These are phyloP conservation scores for Sclerotinia spermophila DNA, from an alignment of 2,329 filamentous ascomycete genomes.

Conservation along the genomic window DNA sequence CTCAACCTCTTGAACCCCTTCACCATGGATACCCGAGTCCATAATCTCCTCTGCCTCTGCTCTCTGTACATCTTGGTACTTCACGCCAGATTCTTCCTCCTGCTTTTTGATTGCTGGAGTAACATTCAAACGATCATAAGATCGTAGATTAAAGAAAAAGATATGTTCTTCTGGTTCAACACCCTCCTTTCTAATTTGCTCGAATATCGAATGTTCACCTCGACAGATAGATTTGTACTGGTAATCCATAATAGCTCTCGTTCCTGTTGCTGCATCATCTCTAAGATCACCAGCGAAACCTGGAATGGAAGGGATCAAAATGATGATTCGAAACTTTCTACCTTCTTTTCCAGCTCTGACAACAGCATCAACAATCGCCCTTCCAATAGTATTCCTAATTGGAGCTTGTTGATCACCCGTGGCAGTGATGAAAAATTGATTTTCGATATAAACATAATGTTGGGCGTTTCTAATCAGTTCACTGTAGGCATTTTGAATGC, in stretches of 20 bases:
- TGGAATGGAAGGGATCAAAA: conserved; percentile 85
- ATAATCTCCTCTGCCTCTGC: conserved; percentile 89
- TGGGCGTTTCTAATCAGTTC: conserved; percentile 83
- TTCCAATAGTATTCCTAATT: conserved; percentile 82
- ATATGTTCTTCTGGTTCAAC: conserved; percentile 77
- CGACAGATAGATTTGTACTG: conserved; percentile 95
- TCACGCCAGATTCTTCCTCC: conserved; percentile 77
- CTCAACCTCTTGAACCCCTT: conserved; percentile 41
- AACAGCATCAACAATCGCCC: conserved; percentile 86
- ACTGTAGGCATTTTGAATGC: conserved; percentile 81
- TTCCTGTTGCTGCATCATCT: conserved; percentile 78
- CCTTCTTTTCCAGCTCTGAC: conserved; percentile 75
- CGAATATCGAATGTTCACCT: conserved; percentile 87
- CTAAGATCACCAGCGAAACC: conserved; percentile 91
- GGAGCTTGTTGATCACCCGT: conserved; percentile 85
- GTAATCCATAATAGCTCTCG: conserved; percentile 93
- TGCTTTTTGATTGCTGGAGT: conserved; percentile 69
- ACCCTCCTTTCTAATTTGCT: conserved; percentile 67
- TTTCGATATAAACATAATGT: conserved; percentile 96
- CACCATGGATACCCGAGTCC: conserved; percentile 65
- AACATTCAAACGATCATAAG: conserved; percentile 87
- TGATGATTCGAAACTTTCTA: conserved; percentile 85
- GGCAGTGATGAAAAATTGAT: conserved; percentile 95
- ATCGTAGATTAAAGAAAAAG: conserved; percentile 90
- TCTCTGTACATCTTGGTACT: conserved; percentile 81